phyloP scores from a whole-genome alignment of 1,284 basidiomycete species.

The Sporisorium sorghi region DNA sequence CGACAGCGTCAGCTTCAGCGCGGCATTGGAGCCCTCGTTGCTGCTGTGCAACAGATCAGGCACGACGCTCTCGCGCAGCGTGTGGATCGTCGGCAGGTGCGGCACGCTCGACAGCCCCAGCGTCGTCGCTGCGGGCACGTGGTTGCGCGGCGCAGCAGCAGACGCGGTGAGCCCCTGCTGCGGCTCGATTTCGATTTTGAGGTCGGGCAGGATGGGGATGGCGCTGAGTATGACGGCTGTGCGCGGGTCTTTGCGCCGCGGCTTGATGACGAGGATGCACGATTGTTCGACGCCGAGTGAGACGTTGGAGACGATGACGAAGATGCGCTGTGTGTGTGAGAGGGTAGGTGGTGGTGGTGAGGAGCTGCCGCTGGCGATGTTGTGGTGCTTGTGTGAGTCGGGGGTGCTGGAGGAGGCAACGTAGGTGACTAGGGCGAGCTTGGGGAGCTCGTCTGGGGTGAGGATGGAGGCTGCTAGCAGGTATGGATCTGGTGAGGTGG shows the following conservation, averaged over 20 bases:
- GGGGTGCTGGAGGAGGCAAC: constrained; percentile 6
- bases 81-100: constrained; percentile 31
- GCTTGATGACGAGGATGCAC: constrained; percentile 46
- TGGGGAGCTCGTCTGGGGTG: constrained; percentile 46
- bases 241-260: constrained; percentile 24
- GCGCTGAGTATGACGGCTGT: constrained; percentile 31
- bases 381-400: neutral
- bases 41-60: constrained; percentile 17
- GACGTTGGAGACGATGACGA: constrained; percentile 51
- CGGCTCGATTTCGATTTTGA: constrained; percentile 40
- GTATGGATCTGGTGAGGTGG: constrained; percentile 38
- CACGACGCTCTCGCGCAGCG: constrained; percentile 30
- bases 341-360: constrained; percentile 7
- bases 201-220: constrained; percentile 43
- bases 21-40: constrained; percentile 18
- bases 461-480: constrained; percentile 47
- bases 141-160: constrained; percentile 21
- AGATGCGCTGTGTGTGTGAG: constrained; percentile 43
- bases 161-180: constrained; percentile 33
- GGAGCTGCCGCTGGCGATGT: neutral
- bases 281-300: constrained; percentile 38
- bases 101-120: constrained; percentile 28
- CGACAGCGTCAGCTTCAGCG: constrained; percentile 29
- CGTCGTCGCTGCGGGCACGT: constrained; percentile 18
- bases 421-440: constrained; percentile 46